Evolutionary conservation across 352 stramenopile genomes (phyloP), one percentile per base, ranked within the genome.

Genomic region (Blastocystis sp.): DNA sequence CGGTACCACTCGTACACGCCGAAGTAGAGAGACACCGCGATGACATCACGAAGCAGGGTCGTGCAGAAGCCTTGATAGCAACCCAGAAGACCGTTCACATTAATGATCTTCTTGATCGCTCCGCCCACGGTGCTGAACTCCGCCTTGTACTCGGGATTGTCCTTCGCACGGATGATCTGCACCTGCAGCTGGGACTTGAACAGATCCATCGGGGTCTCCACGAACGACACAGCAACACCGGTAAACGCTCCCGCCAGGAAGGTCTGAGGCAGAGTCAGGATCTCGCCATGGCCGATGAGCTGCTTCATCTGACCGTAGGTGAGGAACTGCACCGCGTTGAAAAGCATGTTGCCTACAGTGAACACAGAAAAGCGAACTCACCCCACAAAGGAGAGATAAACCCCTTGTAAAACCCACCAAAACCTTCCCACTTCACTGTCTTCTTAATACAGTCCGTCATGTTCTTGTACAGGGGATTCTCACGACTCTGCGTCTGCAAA

Each of bases 71-170:
- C 78, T 54, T 89, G 78, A 13, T 41, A 89, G 45, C 63, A 76
- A 3, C 78, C 78, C 4, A 89, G 24, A 62, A 89, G 62, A 9
- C 78, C 78, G 66, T 89, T 89, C 4, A 59, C 70, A 37, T 89
- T 89, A 26, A 89, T 79, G 53, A 89, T 79, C 50, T 89, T 59
- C 66, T 89, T 89, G 47, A 79, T 79, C 18, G 63, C 63, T 20
- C 66, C 78, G 7, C 37, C n/a, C 3, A 89, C 78, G 53, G 41
- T 79, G 4, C 24, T 78, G 66, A 89, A 89, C 66, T 89, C 53
- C n/a, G 78, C 63, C 66, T 89, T 89, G 50, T 89, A 89, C 66
- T 89, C 78, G 20, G 78, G 78, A 89, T 89, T 89, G 64, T 76
- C 63, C 50, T 89, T 76, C 9, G 78, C 78, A 45, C 73, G 73